Conservation (phyloP, 495 filamentous ascomycete species). For the Oidiodendron maius region DNA sequence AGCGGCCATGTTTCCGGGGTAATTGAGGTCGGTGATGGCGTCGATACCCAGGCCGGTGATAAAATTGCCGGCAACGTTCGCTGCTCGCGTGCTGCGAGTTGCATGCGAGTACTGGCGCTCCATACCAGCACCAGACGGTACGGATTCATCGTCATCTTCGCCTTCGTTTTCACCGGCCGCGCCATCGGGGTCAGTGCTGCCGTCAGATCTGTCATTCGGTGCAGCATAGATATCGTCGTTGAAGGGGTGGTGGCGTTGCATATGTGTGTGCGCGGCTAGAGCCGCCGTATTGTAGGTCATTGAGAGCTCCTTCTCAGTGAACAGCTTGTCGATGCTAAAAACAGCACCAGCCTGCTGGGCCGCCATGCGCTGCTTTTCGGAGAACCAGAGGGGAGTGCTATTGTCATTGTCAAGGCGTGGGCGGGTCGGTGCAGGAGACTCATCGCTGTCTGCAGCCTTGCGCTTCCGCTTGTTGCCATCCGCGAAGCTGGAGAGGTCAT, state of each 20-base stretch:
- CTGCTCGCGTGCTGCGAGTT: conserved; percentile 62
- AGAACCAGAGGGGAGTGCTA: conserved; percentile 49
- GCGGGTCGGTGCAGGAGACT: conserved; percentile 57
- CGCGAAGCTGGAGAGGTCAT: conserved; percentile 61
- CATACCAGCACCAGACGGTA: conserved; percentile 57
- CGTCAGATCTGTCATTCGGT: conserved; percentile 33
- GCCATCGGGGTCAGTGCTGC: conserved; percentile 39
- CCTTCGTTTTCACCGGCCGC: conserved; percentile 39
- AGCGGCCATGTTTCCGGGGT: conserved; percentile 48
- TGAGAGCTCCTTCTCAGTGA: conserved; percentile 87
- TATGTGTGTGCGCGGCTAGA: conserved; percentile 53
- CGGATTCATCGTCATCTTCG: conserved; percentile 30
- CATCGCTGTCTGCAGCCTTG: conserved; percentile 64
- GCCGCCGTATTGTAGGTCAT: conserved; percentile 68
- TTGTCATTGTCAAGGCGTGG: conserved; percentile 40
- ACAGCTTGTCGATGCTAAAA: conserved; percentile 83
- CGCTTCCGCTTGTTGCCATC: conserved; percentile 77
- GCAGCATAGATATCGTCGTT: conserved; percentile 33
- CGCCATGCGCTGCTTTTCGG: conserved; percentile 31
- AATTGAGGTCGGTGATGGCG: conserved; percentile 55
- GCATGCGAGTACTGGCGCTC: conserved; percentile 67
- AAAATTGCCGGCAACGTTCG: conserved; percentile 38
- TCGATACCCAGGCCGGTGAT: conserved; percentile 55
- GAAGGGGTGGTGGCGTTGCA: conserved; percentile 42
- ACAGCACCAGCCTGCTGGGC: conserved; percentile 46